Percentiles rank a stretch among this genome's conserved stretches.
Conservation (phyloP, 768 basidiomycete genomes). For the Leccinum variicolor region DNA sequence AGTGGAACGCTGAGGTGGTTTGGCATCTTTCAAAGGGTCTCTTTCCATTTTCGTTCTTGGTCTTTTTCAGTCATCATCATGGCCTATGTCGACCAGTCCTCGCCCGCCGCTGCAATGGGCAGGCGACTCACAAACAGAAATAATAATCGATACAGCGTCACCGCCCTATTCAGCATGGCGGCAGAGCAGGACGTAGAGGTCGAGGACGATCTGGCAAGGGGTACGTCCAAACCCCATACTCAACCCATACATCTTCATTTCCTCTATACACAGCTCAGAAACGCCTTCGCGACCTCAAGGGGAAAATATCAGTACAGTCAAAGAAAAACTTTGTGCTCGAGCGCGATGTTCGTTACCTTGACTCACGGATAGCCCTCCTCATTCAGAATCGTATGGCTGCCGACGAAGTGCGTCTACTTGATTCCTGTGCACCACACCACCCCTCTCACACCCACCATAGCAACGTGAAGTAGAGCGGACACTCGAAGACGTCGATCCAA, state of each 20-base stretch:
- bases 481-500: constrained; percentile 92
- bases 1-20: constrained; percentile 74
- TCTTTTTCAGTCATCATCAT: constrained; percentile 29
- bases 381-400: constrained; percentile 98
- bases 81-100: constrained; percentile 61
- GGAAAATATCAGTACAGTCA: constrained; percentile 95
- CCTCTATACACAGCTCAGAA: constrained; percentile 74
- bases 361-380: constrained; percentile 93
- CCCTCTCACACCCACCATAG: constrained; percentile 37
- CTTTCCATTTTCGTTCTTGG: background rate
- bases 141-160: constrained; percentile 95
- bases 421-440: background rate
- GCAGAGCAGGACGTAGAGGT: constrained; percentile 98
- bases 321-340: constrained; percentile 99
- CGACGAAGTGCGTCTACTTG: constrained; percentile 66
- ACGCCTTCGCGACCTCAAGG: constrained; percentile 92
- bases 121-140: constrained; percentile 87
- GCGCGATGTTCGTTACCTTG: constrained; percentile 96
- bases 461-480: constrained; percentile 95
- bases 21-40: constrained; percentile 46
- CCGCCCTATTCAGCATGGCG: constrained; percentile 94
- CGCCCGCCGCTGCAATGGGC: constrained; percentile 60
- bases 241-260: background rate
- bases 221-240: constrained; percentile 40
- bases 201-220: constrained; percentile 93